Evolutionary conservation across 1,284 basidiomycete genomes (phyloP), one percentile per base, ranked within the genome.

Genomic region (Microbotryum saponariae): DNA sequence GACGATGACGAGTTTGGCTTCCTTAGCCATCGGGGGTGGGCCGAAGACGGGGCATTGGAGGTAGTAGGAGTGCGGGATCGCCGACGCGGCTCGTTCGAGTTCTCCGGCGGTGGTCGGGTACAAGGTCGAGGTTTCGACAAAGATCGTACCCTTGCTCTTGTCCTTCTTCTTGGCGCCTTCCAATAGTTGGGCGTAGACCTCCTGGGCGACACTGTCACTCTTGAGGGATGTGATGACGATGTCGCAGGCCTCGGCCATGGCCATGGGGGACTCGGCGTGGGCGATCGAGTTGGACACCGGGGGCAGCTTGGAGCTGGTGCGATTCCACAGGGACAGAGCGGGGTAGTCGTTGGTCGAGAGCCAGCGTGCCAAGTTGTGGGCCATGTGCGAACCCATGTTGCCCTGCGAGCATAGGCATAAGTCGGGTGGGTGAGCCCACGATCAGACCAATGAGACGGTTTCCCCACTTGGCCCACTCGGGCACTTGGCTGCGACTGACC

Each of bases 31-130:
- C 12, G 55, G 42, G 20, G 76, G 76, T 20, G 85, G 79, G 14
- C 89, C 91, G 66, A 93, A 89, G 10, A 91, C 85, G 5, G 90
- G 91, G 45, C 83, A 83, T 37, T 86, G 83, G 63, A 94, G 81
- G 72, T 91, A 83, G 70, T 81, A 82, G 51, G 83, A 79, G 70
- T 84, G 81, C 2, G 82, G 82, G 57, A 84, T 77, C 42, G 80
- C 75, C 1, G 85, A 82, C 51, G 91, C 79, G 42, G 86, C 76
- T 16, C 77, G 79, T 74, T 93, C 89, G 23, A 94, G 79, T 73
- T 89, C 82, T 64, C 87, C 88, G 50, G 52, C 55, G 46, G 56
- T 58, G 23, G 51, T 48, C 23, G 67, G 65, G 62, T 67, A 69
- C 4, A 69, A 54, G 25, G 63, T 70, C 29, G 60, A 62, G 6